Conservation (phyloP, 495 filamentous ascomycete species). For the Penicillium goetzii region DNA sequence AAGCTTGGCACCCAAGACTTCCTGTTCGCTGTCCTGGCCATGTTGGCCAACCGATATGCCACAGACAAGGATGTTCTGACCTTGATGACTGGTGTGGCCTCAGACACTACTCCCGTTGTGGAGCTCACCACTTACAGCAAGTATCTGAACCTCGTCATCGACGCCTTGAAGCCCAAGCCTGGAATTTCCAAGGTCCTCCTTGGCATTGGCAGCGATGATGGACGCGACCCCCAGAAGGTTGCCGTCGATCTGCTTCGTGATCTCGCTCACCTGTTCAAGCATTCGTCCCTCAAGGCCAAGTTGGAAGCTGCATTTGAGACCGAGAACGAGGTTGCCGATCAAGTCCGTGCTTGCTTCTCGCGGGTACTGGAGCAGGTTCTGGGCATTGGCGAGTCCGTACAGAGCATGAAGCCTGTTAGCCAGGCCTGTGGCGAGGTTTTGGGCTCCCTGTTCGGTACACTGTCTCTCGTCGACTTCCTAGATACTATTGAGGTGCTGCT, state of each 20-base stretch:
- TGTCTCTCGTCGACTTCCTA: slow-evolving; percentile 84
- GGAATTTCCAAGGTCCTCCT: slow-evolving; percentile 70
- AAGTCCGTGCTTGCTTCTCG: slow-evolving; percentile 69
- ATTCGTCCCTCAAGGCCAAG: slow-evolving; percentile 49
- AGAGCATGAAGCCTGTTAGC: slow-evolving; percentile 62
- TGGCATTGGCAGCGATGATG: slow-evolving; percentile 62
- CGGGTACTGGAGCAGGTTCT: slow-evolving; percentile 70
- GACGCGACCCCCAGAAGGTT: slow-evolving; percentile 60
- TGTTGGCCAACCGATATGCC: slow-evolving; percentile 52
- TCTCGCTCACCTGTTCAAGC: slow-evolving; percentile 48
- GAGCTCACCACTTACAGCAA: slow-evolving; percentile 72
- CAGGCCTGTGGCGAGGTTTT: slow-evolving; percentile 70
- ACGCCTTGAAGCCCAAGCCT: slow-evolving; percentile 72
- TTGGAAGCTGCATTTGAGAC: slow-evolving; percentile 43
- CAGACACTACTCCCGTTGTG: slow-evolving; percentile 61
- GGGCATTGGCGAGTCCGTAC: slow-evolving; percentile 60
- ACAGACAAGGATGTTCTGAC: slow-evolving; percentile 50
- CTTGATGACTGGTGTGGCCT: slow-evolving; percentile 47
- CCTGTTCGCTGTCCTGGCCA: slow-evolving; percentile 50
- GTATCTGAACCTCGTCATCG: slow-evolving; percentile 70
- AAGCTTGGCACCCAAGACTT: slow-evolving; percentile 85
- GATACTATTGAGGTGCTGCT: slow-evolving; percentile 79
- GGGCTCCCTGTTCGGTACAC: slow-evolving; percentile 71
- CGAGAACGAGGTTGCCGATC: slow-evolving; percentile 53
- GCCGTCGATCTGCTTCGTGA: slow-evolving; percentile 63